Conservation (phyloP, 306 rosid genomes). For the Cucumis hystrix region DNA sequence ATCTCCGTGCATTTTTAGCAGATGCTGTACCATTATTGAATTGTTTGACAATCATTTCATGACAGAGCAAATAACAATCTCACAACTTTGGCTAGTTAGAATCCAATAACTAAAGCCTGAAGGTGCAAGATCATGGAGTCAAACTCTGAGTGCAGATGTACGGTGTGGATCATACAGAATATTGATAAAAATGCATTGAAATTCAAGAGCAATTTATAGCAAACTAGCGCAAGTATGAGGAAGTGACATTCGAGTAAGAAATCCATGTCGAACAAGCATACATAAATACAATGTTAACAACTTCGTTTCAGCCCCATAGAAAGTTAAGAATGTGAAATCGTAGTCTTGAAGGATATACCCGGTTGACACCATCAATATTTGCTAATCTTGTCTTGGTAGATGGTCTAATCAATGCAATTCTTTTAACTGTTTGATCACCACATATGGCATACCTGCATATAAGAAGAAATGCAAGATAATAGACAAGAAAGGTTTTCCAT, state of each 20-base stretch:
- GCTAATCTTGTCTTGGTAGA: conserved; percentile 85
- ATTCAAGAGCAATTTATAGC: neutral
- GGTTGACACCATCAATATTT: conserved; percentile 82
- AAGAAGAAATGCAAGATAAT: neutral
- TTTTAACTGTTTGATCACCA: conserved; percentile 73
- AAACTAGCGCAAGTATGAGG: neutral
- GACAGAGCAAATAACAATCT: neutral
- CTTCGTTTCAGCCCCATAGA: neutral
- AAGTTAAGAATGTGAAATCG: neutral
- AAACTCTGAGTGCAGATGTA: neutral
- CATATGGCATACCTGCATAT: conserved; percentile 68
- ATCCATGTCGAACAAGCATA: neutral
- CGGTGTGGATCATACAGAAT: neutral
- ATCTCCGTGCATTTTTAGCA: conserved; percentile 53
- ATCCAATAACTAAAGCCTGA: neutral
- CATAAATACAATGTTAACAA: neutral
- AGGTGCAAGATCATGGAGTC: neutral
- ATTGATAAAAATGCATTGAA: neutral
- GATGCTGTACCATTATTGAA: conserved; percentile 44
- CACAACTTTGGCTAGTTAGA: neutral
- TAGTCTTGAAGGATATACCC: conserved; percentile 31
- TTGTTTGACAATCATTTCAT: neutral
- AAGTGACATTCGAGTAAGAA: neutral
- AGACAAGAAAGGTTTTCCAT: neutral
- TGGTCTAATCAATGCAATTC: conserved; percentile 67